These are phyloP conservation scores for Apiospora phragmitis DNA, from an alignment of 2,329 filamentous ascomycete genomes.

Conservation along the genomic window DNA sequence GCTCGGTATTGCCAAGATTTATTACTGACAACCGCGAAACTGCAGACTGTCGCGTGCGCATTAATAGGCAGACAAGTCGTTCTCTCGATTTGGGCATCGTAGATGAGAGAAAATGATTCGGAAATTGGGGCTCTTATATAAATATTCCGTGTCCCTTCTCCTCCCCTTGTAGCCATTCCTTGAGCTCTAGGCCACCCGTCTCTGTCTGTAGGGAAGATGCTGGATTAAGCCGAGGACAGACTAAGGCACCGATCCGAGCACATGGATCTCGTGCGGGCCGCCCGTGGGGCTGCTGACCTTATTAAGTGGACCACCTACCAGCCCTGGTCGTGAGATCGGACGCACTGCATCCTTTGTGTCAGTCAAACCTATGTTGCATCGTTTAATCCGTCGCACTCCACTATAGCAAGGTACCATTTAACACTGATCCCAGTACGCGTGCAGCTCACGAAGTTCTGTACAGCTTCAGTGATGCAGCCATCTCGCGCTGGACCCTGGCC, in stretches of 20 bases:
- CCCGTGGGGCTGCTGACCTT: neutral
- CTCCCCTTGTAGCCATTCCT: no score
- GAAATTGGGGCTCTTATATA: no score
- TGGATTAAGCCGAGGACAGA: neutral
- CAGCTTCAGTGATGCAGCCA: neutral
- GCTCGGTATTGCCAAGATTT: no score
- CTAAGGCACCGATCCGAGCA: neutral
- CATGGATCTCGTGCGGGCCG: neutral
- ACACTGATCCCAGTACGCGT: neutral
- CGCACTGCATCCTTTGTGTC: neutral
- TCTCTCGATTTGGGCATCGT: no score
- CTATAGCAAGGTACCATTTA: neutral
- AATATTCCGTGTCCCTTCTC: no score
- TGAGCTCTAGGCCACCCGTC: no score
- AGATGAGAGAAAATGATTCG: no score
- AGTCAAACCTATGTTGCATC: neutral
- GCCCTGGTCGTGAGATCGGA: no score
- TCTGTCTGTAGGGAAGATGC: neutral
- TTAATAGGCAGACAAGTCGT: no score
- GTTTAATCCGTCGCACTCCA: neutral
- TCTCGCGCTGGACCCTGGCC: neutral
- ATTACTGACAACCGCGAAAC: no score
- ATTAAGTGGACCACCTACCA: neutral
- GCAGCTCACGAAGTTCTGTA: neutral
- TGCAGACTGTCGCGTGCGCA: no score